Evolutionary conservation across 2,329 filamentous ascomycete species (phyloP).

Genomic region (Exophiala phaeomuriformis): DNA sequence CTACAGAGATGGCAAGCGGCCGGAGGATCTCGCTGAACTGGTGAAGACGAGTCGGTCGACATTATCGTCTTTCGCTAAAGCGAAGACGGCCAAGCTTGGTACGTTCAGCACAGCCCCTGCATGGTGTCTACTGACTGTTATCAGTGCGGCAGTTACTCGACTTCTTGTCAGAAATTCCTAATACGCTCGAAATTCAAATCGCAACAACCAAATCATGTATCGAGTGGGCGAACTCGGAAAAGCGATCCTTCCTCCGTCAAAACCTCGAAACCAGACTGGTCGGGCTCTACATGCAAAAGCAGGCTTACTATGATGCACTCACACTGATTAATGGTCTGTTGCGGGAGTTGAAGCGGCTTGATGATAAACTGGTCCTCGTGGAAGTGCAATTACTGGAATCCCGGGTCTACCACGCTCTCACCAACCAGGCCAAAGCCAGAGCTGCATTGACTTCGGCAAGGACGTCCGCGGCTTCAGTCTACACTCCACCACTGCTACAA

Average conservation of each 20-base stretch:
- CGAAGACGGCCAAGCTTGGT: conserved; percentile 98
- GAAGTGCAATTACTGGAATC: conserved; percentile 98
- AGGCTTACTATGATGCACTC: conserved; percentile 93
- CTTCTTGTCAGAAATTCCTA: conserved; percentile 85
- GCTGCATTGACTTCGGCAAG: conserved; percentile 89
- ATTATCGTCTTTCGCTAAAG: conserved; percentile 94
- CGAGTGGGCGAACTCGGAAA: conserved; percentile 71
- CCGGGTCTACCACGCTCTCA: conserved; percentile 91
- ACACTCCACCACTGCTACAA: conserved; percentile 90
- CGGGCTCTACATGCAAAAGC: conserved; percentile 89
- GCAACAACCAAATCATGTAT: conserved; percentile 97
- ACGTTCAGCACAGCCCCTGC: conserved; percentile 28
- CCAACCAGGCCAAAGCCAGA: conserved; percentile 91
- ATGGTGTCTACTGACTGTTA: conserved; percentile 10
- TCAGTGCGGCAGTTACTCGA: conserved; percentile 93
- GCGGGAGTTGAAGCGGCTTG: conserved; percentile 91
- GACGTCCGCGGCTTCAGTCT: conserved; percentile 92
- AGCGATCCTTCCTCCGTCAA: conserved; percentile 91
- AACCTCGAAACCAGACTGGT: conserved; percentile 96
- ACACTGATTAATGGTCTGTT: conserved; percentile 94
- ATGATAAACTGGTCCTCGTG: conserved; percentile 96
- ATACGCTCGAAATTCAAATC: conserved; percentile 91
- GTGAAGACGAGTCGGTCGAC: conserved; percentile 85
- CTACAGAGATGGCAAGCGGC: conserved; percentile 73
- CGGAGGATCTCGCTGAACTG: conserved; percentile 78